Evolutionary conservation across 176 grass and related monocot genomes (phyloP).

Genomic region (Hyparrhenia diplandra): DNA sequence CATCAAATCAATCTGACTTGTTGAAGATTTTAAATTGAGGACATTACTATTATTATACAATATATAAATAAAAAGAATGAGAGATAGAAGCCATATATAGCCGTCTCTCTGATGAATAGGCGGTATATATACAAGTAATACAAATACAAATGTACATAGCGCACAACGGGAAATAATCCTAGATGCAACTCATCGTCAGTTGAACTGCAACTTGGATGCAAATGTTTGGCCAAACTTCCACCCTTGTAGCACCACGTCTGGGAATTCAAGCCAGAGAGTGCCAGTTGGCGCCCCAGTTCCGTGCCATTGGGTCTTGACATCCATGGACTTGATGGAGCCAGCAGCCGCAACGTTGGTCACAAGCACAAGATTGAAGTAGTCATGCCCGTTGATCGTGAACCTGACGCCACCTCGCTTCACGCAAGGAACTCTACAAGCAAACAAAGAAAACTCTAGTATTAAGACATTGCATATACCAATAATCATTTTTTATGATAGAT

Average conservation of each 20-base stretch:
- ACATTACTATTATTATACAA: neutral
- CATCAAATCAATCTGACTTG: no score
- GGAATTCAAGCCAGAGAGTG: constrained; percentile 3
- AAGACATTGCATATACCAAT: neutral
- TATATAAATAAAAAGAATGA: neutral
- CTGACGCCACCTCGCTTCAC: constrained; percentile 34
- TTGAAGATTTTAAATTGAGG: neutral
- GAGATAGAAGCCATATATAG: neutral
- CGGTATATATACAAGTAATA: neutral
- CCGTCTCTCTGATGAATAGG: no score
- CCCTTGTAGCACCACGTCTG: no score
- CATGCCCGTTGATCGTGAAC: constrained; percentile 46
- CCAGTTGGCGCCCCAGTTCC: constrained; percentile 49
- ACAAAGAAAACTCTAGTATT: neutral
- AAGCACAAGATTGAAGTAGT: constrained; percentile 44
- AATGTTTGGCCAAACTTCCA: no score
- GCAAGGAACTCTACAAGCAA: constrained; percentile 42
- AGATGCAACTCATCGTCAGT: no score
- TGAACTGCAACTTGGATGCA: no score
- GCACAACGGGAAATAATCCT: no score
- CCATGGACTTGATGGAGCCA: constrained; percentile 42
- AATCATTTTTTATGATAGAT: neutral
- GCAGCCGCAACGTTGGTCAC: constrained; percentile 38
- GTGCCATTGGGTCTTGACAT: constrained; percentile 27
- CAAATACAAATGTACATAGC: neutral